These are phyloP conservation scores for Candida mattraensis DNA, from an alignment of 805 yeast species.

Conservation along the genomic window DNA sequence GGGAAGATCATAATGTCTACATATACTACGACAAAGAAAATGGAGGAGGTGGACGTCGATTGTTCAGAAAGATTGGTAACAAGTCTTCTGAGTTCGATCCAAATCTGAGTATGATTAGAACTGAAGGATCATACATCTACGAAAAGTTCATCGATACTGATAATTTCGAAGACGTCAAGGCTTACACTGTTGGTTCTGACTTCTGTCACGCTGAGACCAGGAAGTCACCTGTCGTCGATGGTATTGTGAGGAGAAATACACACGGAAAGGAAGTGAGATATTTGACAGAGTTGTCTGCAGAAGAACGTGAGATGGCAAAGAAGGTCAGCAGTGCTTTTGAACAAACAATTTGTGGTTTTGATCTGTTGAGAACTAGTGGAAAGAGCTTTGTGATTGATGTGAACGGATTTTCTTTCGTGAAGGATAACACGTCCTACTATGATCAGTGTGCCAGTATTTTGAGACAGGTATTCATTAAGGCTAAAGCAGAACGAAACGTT, in stretches of 20 bases:
- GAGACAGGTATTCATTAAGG: conserved; percentile 69
- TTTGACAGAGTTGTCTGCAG: conserved; percentile 72
- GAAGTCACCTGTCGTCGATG: conserved; percentile 99
- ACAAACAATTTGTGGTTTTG: conserved; percentile 97
- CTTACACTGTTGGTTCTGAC: conserved; percentile 89
- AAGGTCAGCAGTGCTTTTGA: conserved; percentile 74
- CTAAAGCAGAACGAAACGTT: conserved; percentile 48
- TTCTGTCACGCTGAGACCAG: conserved; percentile 98
- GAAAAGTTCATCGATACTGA: conserved; percentile 97
- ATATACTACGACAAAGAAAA: conserved; percentile 83
- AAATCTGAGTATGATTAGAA: conserved; percentile 66
- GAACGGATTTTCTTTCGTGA: conserved; percentile 96
- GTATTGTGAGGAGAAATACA: conserved; percentile 93
- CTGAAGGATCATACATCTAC: conserved; percentile 87
- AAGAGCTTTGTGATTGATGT: conserved; percentile 93
- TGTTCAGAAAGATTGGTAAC: conserved; percentile 95
- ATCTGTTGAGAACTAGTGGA: conserved; percentile 84
- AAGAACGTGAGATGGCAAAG: conserved; percentile 78
- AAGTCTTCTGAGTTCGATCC: conserved; percentile 97
- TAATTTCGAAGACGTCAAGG: conserved; percentile 97
- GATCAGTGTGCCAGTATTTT: conserved; percentile 78
- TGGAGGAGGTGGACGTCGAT: conserved; percentile 97
- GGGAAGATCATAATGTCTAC: conserved; percentile 96
- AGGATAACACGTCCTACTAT: conserved; percentile 84
- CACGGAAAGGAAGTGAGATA: conserved; percentile 96